Evolutionary conservation across 164 flowering plant genomes (phyloP).

Genomic region (Piper longum): DNA sequence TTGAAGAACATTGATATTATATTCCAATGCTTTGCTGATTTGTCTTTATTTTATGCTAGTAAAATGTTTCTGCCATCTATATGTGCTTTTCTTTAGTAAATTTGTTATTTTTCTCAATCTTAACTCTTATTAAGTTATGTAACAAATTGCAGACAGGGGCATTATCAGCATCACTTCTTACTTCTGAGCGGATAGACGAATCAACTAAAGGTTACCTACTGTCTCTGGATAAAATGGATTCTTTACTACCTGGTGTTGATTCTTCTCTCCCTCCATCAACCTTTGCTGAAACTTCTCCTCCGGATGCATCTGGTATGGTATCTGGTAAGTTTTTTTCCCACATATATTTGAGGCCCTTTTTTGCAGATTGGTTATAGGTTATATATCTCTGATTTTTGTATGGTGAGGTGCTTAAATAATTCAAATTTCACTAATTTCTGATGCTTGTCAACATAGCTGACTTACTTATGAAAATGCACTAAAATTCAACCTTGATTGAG

Average conservation of each 20-base stretch:
- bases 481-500: no score
- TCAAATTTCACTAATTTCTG: no score
- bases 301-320: conserved; percentile 5
- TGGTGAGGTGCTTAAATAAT: background rate
- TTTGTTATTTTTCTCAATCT: no score
- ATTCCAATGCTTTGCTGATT: no score
- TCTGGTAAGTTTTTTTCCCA: conserved; percentile 11
- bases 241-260: conserved; percentile 20
- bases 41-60: no score
- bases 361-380: background rate
- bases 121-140: background rate
- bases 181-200: conserved; percentile 45
- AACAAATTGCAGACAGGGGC: conserved; percentile 20
- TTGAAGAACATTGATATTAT: no score
- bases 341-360: no score
- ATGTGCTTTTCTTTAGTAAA: no score
- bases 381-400: no score
- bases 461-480: background rate
- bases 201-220: conserved; percentile 27
- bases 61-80: no score
- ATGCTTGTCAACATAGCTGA: background rate
- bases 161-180: conserved; percentile 21
- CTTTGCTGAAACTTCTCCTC: conserved; percentile 6
- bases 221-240: conserved; percentile 48
- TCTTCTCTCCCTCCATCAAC: conserved; percentile 23